A percentile compares a stretch with the other conserved stretches of the same genome.
phyloP scores from a whole-genome alignment of 257 asterid genomes.

The Fraxinus quadrangulata region DNA sequence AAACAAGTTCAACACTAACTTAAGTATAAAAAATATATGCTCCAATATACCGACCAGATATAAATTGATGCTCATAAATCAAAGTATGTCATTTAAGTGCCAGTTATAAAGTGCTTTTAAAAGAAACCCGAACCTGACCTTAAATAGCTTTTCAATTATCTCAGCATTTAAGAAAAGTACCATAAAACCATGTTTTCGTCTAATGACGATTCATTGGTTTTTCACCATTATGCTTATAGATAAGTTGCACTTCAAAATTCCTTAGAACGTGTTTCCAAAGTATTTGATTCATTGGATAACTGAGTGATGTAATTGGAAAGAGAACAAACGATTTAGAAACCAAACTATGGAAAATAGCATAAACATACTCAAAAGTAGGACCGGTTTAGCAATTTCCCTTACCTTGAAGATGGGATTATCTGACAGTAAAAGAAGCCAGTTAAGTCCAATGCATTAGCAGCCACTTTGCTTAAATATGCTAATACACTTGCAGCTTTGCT shows the following conservation, averaged over 20 bases:
- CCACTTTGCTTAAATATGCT: slow-evolving; percentile 68
- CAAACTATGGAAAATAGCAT: background rate
- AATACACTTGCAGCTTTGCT: slow-evolving; percentile 69
- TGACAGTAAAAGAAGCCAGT: slow-evolving; percentile 78
- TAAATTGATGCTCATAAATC: background rate
- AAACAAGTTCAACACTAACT: background rate
- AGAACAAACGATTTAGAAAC: background rate
- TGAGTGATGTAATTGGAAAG: background rate
- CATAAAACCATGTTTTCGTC: background rate
- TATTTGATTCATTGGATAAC: background rate
- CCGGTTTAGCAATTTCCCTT: slow-evolving; percentile 29
- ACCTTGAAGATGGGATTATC: slow-evolving; percentile 51
- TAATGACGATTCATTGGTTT: background rate
- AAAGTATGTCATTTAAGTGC: background rate
- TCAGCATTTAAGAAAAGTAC: background rate
- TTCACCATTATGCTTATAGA: background rate
- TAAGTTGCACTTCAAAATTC: background rate
- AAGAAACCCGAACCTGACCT: background rate
- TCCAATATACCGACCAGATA: background rate
- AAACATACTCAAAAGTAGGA: slow-evolving; percentile 29
- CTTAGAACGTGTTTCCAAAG: background rate
- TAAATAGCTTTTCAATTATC: background rate
- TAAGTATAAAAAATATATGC: background rate
- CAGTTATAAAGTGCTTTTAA: background rate
- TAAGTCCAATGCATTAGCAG: slow-evolving; percentile 66